Base-by-base conservation (phyloP, 192 early-diverging fungal genomes). In the Coemansia sp. region DNA sequence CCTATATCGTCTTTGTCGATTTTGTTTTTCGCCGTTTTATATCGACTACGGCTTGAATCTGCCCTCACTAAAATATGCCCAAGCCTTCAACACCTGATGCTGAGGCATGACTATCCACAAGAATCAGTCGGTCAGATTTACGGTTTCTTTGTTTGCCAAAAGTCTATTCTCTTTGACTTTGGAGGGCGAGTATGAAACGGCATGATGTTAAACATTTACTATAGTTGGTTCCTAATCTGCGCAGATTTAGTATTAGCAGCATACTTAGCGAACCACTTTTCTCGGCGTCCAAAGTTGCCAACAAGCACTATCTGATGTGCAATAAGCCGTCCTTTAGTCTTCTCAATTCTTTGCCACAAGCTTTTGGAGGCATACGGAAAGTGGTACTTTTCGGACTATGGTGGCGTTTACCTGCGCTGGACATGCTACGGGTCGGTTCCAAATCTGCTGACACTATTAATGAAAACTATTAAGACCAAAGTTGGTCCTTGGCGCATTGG, bases 1-100 rank as follows among this genome's bases (percentile, higher is more conserved):
- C 65, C 59, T 1, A 12, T 68, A 15, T 16, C 22, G 16, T 37
- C 44, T 7, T 65, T 73, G 15, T 32, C 59, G 34, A n/a, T 43
- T 43, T 15, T 63, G 40, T 2, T 59, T 43, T n/a, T 61, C 55
- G 22, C 60, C 63, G 24, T 8, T 62, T 24, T 13, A 4, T 39
- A 16, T 73, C 0, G 60, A 65, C 1, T 1, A 12, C 5, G 29
- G 22, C 22, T 18, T 56, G 2, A 24, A 45, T 16, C 50, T 58
- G 22, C 7, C 8, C 16, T 74, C 10, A 0, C 39, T 16, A 59
- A 60, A 11, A 6, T 18, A 8, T 35, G 55, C 1, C 18, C 8
- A 5, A 20, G 13, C 4, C 55, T 74, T 15, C n/a, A 32, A 11
- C 45, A 20, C 30, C 30, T 68, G 41, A 10, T 56, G 22, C 61